Conservation (phyloP, 2,329 filamentous ascomycete species). For the Mollisia scopiformis region DNA sequence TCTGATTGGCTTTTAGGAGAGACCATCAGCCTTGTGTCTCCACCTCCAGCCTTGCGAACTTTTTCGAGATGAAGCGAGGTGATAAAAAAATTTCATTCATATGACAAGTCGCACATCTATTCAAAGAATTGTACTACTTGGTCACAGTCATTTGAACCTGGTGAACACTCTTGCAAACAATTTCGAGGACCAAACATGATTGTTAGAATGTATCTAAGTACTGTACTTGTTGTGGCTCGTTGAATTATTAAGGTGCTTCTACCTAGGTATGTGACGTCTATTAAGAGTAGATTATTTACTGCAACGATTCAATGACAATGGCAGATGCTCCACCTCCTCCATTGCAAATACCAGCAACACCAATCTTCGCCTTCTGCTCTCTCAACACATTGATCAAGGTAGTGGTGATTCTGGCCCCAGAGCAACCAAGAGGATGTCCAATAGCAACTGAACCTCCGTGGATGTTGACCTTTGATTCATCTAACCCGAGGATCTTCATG, state of each 20-base stretch:
- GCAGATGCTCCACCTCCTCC: slow-evolving; percentile 95
- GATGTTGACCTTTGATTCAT: slow-evolving; percentile 88
- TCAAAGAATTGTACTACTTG: no score
- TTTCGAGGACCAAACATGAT: not conserved
- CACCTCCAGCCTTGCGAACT: not conserved
- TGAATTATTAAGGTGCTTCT: not conserved
- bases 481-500: slow-evolving; percentile 84
- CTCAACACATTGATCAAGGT: slow-evolving; percentile 87
- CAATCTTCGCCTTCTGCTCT: slow-evolving; percentile 92
- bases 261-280: not conserved
- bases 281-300: slow-evolving; percentile 24
- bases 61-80: not conserved
- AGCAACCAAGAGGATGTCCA: slow-evolving; percentile 92
- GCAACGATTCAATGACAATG: slow-evolving; percentile 75
- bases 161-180: not conserved
- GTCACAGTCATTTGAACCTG: no score
- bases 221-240: not conserved
- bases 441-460: slow-evolving; percentile 95
- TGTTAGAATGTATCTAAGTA: not conserved
- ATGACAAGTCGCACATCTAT: no score
- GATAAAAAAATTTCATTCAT: no score
- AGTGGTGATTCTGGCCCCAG: slow-evolving; percentile 89
- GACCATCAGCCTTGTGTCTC: not conserved
- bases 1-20: not conserved
- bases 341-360: slow-evolving; percentile 95